Percentiles rank a stretch among this genome's conserved stretches.
Evolutionary conservation across 106 monocot genomes (phyloP).

Genomic region (Dioscorea zingiberensis): DNA sequence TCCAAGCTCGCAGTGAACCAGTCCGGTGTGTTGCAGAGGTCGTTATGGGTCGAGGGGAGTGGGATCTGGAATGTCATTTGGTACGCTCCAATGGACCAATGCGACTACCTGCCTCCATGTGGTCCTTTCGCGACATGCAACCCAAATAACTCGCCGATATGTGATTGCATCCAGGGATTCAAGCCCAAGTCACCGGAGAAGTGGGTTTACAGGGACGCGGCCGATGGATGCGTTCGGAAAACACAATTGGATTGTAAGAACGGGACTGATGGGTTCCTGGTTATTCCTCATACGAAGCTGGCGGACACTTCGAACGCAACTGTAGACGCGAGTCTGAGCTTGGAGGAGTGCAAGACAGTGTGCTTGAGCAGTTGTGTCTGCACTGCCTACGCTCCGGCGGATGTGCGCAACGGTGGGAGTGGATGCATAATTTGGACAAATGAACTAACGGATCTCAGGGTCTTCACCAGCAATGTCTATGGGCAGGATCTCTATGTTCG

Average conservation of each 20-base stretch:
- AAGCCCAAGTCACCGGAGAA: conserved; percentile 5
- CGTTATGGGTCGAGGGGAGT: not conserved
- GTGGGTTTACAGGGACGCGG: conserved; percentile 14
- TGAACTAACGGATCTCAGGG: not conserved
- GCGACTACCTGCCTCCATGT: conserved; percentile 9
- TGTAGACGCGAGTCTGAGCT: conserved; percentile 1
- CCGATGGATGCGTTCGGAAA: conserved; percentile 18
- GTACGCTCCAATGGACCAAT: conserved; percentile 11
- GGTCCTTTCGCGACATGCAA: conserved; percentile 25
- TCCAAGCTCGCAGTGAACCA: conserved; percentile 1
- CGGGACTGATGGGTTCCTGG: conserved; percentile 32
- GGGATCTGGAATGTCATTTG: conserved; percentile 11
- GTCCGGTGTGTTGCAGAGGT: not conserved
- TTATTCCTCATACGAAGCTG: conserved; percentile 13
- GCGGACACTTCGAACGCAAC: conserved; percentile 32
- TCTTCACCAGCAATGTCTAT: not conserved
- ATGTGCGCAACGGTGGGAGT: conserved; percentile 4
- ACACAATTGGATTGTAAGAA: conserved; percentile 26
- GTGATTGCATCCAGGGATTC: conserved; percentile 22
- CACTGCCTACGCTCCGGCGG: conserved; percentile 7
- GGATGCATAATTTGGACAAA: conserved; percentile 24
- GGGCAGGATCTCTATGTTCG: not conserved
- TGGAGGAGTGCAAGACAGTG: not conserved
- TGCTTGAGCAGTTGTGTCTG: conserved; percentile 16
- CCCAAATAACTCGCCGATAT: conserved; percentile 3